These are phyloP conservation scores for Rhynchospora breviuscula DNA, from an alignment of 176 grass and related monocot genomes.

Conservation along the genomic window DNA sequence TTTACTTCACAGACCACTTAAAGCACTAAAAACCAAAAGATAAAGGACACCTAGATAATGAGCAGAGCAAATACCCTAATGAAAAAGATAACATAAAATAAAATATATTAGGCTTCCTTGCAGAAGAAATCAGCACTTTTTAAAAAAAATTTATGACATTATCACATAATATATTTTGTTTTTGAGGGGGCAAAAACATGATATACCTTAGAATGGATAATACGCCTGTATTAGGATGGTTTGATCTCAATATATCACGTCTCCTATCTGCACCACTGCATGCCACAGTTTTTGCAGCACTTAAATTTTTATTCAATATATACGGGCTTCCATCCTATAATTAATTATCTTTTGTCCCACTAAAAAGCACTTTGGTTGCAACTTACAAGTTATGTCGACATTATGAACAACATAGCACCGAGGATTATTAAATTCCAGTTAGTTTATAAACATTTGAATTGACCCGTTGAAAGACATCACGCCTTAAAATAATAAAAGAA, in stretches of 20 bases:
- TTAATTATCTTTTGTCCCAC: neutral
- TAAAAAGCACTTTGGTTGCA: neutral
- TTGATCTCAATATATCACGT: neutral
- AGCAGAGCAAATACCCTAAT: neutral
- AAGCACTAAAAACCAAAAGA: neutral
- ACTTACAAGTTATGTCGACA: constrained; percentile 24
- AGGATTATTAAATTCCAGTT: constrained; percentile 7
- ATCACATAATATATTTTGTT: neutral
- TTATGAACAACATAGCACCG: neutral
- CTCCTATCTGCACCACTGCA: neutral
- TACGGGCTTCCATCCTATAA: neutral
- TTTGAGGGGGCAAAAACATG: neutral
- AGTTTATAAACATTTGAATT: constrained; percentile 18
- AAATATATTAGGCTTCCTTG: neutral
- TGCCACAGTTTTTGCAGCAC: neutral
- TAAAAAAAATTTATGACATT: neutral
- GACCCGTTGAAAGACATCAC: neutral
- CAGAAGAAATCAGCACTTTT: neutral
- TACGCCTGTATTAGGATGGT: too few relatives aligned
- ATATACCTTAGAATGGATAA: too few relatives aligned
- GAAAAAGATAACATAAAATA: neutral
- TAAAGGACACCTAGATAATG: neutral
- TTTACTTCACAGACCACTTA: neutral
- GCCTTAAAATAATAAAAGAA: constrained; percentile 3
- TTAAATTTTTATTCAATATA: neutral